Conservation (phyloP, 225 moss, liverwort and hornwort genomes). For the Takakia lepidozioides region DNA sequence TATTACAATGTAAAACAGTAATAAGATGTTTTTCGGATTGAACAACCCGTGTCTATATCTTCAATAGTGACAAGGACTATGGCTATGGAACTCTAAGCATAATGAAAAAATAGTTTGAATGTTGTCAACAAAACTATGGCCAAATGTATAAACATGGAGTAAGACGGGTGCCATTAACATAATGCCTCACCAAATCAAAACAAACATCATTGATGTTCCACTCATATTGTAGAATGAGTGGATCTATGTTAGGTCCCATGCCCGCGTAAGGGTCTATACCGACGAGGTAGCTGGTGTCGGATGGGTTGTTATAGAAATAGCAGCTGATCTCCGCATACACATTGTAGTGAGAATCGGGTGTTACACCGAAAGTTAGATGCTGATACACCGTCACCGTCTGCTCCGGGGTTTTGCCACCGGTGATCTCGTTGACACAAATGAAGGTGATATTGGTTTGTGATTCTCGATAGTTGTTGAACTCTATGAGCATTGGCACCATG, state of each 20-base stretch:
- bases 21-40: too few relatives aligned
- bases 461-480: constrained; percentile 40
- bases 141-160: constrained; percentile 37
- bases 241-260: constrained; percentile 30
- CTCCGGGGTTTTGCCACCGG: constrained; percentile 29
- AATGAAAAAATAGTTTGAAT: too few relatives aligned
- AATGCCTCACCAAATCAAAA: constrained; percentile 37
- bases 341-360: constrained; percentile 28
- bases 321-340: constrained; percentile 38
- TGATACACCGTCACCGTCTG: constrained; percentile 11
- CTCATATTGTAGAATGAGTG: constrained; percentile 28
- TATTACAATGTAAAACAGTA: too few relatives aligned
- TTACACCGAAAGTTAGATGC: constrained; percentile 19
- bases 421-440: constrained; percentile 41
- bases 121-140: constrained; percentile 17
- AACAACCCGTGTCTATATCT: too few relatives aligned
- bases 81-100: too few relatives aligned
- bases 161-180: constrained; percentile 39
- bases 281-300: constrained; percentile 18
- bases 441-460: constrained; percentile 28
- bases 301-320: constrained; percentile 36
- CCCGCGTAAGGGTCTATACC: constrained; percentile 38
- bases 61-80: too few relatives aligned
- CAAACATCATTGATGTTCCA: constrained; percentile 43
- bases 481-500: constrained; percentile 29